These are phyloP conservation scores for Rhynchospora pubera DNA, from an alignment of 176 grass and related monocot genomes.

Conservation along the genomic window DNA sequence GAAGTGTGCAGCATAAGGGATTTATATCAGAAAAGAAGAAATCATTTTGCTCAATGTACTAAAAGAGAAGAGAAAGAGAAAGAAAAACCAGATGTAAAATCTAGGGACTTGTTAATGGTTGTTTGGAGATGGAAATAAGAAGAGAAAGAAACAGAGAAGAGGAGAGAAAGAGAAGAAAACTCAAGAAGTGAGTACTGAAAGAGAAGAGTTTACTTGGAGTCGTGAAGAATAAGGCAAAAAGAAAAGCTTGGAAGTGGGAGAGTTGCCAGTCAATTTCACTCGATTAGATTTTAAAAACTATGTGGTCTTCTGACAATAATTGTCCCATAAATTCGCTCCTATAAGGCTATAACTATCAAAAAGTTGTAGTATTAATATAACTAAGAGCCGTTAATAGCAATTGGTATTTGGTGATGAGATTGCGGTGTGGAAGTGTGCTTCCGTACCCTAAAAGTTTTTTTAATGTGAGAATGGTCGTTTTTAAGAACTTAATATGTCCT, in stretches of 20 bases:
- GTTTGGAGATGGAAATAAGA: background rate
- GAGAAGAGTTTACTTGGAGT: background rate
- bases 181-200: background rate
- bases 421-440: too few relatives aligned
- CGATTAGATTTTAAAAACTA: background rate
- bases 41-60: background rate
- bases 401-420: too few relatives aligned
- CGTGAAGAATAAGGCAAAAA: constrained; percentile 9
- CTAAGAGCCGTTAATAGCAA: too few relatives aligned
- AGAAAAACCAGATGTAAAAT: background rate
- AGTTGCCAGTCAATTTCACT: constrained; percentile 14
- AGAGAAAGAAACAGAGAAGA: background rate
- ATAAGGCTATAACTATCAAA: background rate
- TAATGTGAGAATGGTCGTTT: too few relatives aligned
- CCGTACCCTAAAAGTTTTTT: too few relatives aligned
- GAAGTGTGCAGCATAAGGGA: background rate
- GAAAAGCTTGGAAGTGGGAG: constrained; percentile 8
- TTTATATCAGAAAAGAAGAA: background rate
- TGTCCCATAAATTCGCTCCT: background rate
- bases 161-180: background rate
- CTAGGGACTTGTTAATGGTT: constrained; percentile 12
- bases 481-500: too few relatives aligned
- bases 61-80: background rate
- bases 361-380: background rate
- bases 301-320: background rate